Base-by-base conservation (phyloP, 2,329 filamentous ascomycete species). In the Penicillium decumbens region DNA sequence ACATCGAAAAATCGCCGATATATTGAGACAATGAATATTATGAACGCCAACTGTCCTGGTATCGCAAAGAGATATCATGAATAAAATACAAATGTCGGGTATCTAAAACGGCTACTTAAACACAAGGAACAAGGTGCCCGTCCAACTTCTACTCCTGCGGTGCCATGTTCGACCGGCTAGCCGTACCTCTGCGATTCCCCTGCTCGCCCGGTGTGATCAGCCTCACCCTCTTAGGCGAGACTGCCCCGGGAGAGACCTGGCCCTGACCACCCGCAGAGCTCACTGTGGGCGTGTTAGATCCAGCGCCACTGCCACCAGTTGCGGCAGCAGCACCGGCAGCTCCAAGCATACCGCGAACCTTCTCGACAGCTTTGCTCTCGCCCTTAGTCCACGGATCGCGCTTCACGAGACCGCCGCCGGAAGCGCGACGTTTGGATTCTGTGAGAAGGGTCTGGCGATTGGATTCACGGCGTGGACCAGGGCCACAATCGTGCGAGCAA, bases 401-500 rank as follows among this genome's bases (percentile, higher is more conserved):
- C 54, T 72, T 75, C 27, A 72, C 71, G 30, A 69, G 64, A 12
- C 64, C 65, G 4, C 61, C 55, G 13, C 66, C 68, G 4, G 64
- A 54, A 43, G 67, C 67, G 41, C 66, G 65, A 37, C 65, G 62
- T 52, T 67, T 66, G 30, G 63, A 63, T 51, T 71, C 64, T 28
- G 64, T 57, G 24, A 63, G 59, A 27, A 65, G 45, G 32, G 62
- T 46, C 41, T 64, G 57, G 28, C 72, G 67, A 47, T 73, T 69
- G 29, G 67, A 54, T 40, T 75, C 67, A 37, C 75, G 68, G 43
- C 72, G 67, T 4, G 70, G 70, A 10, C 80, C 79, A 2, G 75
- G 72, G 1, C 76, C 76, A 56, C 81, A 84, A 59, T 82, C 80
- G 58, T 82, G 82, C 45, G 77, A 67, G 63, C 82, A 85, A 15